These are phyloP conservation scores for Trypanosoma platydactyli DNA, from an alignment of 208 protist genomes.

Conservation along the genomic window DNA sequence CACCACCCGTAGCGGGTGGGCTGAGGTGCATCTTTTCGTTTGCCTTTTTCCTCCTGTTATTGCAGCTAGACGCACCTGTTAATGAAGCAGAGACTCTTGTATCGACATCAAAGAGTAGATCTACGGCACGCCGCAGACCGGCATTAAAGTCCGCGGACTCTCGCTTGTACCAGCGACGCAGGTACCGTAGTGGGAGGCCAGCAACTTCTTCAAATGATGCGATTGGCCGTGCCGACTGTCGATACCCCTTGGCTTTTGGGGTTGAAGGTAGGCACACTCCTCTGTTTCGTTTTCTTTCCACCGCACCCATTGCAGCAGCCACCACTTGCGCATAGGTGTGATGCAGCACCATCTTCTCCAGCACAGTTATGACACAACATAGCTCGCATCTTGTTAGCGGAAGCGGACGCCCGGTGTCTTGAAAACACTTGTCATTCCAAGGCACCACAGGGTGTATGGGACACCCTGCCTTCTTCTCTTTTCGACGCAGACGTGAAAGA, in stretches of 20 bases:
- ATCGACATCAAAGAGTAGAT: not conserved
- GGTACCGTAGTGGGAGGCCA: not conserved
- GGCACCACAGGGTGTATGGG: not conserved
- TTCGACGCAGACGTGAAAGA: not conserved
- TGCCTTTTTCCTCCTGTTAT: not conserved
- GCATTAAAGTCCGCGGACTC: not conserved
- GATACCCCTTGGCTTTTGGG: not conserved
- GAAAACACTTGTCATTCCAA: not conserved
- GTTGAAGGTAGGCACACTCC: no score
- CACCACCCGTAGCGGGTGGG: no score
- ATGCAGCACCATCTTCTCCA: slow-evolving; percentile 3
- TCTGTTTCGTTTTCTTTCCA: no score
- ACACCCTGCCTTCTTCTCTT: not conserved
- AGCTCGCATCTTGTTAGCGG: not conserved
- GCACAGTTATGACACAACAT: not conserved
- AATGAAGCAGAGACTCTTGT: no score
- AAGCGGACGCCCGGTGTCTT: not conserved
- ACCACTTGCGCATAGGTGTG: not conserved
- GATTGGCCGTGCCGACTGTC: not conserved
- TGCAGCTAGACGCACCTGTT: not conserved
- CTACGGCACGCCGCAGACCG: slow-evolving; percentile 1
- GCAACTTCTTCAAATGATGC: not conserved
- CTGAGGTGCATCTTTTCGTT: not conserved
- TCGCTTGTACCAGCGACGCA: not conserved
- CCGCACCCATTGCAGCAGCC: not conserved